phyloP scores from a whole-genome alignment of 2,329 filamentous ascomycete genomes.

The Aspergillus intermedius region DNA sequence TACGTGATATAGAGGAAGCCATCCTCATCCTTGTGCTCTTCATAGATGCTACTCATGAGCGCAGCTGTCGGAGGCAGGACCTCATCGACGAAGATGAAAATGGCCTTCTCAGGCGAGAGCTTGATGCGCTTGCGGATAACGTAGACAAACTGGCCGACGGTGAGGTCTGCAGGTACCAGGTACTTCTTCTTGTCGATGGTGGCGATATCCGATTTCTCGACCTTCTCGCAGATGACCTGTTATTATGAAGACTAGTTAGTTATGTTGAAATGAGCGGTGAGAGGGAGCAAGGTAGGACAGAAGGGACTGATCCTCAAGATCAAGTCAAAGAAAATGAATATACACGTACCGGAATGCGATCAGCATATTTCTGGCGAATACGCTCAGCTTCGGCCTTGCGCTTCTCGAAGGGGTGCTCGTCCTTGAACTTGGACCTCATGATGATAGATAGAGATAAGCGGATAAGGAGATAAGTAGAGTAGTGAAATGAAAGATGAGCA shows the following conservation, averaged over 20 bases:
- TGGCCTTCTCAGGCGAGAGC: constrained; percentile 98
- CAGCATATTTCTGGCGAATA: constrained; percentile 97
- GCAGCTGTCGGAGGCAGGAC: constrained; percentile 93
- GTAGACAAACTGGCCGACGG: constrained; percentile 98
- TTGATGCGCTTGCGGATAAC: constrained; percentile 99
- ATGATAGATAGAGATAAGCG: constrained; percentile 37
- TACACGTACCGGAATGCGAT: constrained; percentile 86
- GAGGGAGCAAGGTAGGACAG: constrained; percentile 2
- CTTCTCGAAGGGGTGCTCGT: constrained; percentile 99
- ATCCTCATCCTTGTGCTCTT: constrained; percentile 89
- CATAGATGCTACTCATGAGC: constrained; percentile 98
- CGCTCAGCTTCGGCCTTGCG: constrained; percentile 99
- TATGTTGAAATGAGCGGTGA: constrained; percentile 27
- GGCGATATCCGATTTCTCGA: constrained; percentile 97
- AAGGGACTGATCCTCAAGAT: background rate
- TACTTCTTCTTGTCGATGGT: constrained; percentile 99
- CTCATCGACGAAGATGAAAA: constrained; percentile 99
- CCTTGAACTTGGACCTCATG: constrained; percentile 99
- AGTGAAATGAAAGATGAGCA: constrained; percentile 8
- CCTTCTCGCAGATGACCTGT: constrained; percentile 98
- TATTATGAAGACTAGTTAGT: constrained; percentile 18
- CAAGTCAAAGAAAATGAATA: constrained; percentile 2
- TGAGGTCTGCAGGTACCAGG: constrained; percentile 92
- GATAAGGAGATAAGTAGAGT: constrained; percentile 24
- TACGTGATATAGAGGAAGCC: constrained; percentile 98